Base-by-base conservation (phyloP, 352 stramenopile genomes). In the Elongisporangium anandrum region DNA sequence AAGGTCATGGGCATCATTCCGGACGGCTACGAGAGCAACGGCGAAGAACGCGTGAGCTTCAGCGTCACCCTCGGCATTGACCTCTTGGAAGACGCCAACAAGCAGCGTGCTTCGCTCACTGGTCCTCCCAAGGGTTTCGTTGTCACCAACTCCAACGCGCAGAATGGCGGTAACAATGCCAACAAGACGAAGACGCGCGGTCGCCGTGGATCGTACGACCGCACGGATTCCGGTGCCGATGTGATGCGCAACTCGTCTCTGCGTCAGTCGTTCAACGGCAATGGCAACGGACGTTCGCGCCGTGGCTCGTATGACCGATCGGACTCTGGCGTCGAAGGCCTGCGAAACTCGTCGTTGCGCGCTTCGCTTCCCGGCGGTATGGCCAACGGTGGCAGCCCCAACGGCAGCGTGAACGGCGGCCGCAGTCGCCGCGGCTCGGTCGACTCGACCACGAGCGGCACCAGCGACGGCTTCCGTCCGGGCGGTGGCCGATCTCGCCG, bases 1-100 rank as follows among this genome's bases (percentile, higher is more conserved):
- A 89, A 88, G 64, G 78, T 95, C 52, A 95, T 95, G 83, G 84
- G 85, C 5, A 73, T 92, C 26, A 71, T 91, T 41, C 56, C 81
- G 15, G 74, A 89, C 20, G 70, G 73, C 19, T 70, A 84, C 50
- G 77, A 88, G 51, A 78, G 52, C 41, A 67, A 48, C 19, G 23
- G 22, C 39, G 65, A 74, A 13, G 70, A 90, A 61, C 79, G 79
- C 54, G 84, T 94, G 64, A 92, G 84, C 68, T 95, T 93, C 61
- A 90, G 83, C 58, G 84, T 95, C 29, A 95, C 85, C 55, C 77
- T 95, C 15, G 77, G 73, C 54, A 68, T 88, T 16, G 81, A 92
- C 47, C 56, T 85, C 22, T 15, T 75, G 5, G 82, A 92, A 22
- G 81, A 92, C 49, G 78, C 77, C 17, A 87, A 78, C 68, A 78